Base-by-base conservation (phyloP, 495 filamentous ascomycete species). In the Platismatia glauca region DNA sequence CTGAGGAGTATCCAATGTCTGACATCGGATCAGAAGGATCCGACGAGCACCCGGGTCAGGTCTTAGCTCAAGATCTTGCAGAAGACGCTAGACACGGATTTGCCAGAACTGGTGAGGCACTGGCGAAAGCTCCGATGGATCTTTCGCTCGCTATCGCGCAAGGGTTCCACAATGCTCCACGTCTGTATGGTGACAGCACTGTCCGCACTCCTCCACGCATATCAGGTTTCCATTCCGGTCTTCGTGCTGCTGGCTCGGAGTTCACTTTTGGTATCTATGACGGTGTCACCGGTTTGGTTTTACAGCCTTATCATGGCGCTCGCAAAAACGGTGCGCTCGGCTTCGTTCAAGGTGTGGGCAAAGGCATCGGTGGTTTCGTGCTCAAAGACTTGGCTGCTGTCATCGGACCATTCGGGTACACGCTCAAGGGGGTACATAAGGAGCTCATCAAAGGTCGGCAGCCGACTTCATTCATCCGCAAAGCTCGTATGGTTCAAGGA, bases 91-190 rank as follows among this genome's bases (percentile, higher is more conserved):
- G 78, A 55, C 64, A 70, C 43, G 79, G 83, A 7, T 68, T 82
- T 20, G 71, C 69, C 13, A 72, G 79, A 63, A 74, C 80, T 8
- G 79, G 76, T 6, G 70, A 76, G 15, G 74, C 79, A 1, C 59
- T 84, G 15, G 81, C 73, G 1, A 68, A 67, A 67, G 68, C 52
- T 15, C 68, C 68, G 1, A 85, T 92, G 63, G 86, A 91, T 66
- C 77, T 94, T 27, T 80, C 82, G 7, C 74, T 91, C 1, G 88
- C 90, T 0, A 70, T 92, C 4, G 83, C 87, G 4, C 89, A 92
- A 68, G 90, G 90, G 2, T 88, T 93, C 63, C 89, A 93, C 70
- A 91, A 91, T 65, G 87, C 89, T 0, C 91, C 91, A 1, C 81
- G 88, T 1, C 76, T 95, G 2, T 90, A 90, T 66, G 88, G 89